Conservation (phyloP, 306 rosid species). For the Vigna angularis region DNA sequence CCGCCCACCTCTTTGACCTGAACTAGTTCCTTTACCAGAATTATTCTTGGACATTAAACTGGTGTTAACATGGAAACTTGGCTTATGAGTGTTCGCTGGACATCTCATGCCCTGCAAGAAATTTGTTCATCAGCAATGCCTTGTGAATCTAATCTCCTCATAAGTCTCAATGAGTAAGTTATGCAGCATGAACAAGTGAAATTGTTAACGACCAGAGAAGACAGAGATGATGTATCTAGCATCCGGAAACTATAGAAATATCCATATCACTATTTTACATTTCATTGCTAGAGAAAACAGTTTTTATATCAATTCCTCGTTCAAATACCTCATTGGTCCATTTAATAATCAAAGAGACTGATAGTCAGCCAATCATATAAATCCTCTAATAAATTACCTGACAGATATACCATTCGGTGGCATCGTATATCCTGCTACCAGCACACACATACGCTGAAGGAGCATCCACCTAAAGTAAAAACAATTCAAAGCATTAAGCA, state of each 20-base stretch:
- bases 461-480: slow-evolving; percentile 68
- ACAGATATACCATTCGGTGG: slow-evolving; percentile 97
- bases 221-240: slow-evolving; percentile 11
- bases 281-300: slow-evolving; percentile 13
- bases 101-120: slow-evolving; percentile 94
- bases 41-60: slow-evolving; percentile 72
- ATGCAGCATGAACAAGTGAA: slow-evolving; percentile 27
- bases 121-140: slow-evolving; percentile 39
- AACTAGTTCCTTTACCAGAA: slow-evolving; percentile 72
- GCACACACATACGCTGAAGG: slow-evolving; percentile 89
- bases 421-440: slow-evolving; percentile 88
- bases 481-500: slow-evolving; percentile 39
- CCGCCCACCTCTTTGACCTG: slow-evolving; percentile 79
- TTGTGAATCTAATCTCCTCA: slow-evolving; percentile 25
- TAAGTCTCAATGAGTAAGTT: slow-evolving; percentile 26
- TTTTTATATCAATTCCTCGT: neutral
- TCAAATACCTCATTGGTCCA: slow-evolving; percentile 4
- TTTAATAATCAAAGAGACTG: slow-evolving; percentile 16
- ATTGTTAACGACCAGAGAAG: slow-evolving; percentile 9
- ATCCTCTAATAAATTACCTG: slow-evolving; percentile 68
- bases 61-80: slow-evolving; percentile 96
- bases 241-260: slow-evolving; percentile 7
- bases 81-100: slow-evolving; percentile 90
- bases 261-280: slow-evolving; percentile 22
- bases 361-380: neutral